Evolutionary conservation across 371 early-diverging fungal genomes (phyloP).

Genomic region (Dichotomocladium elegans): DNA sequence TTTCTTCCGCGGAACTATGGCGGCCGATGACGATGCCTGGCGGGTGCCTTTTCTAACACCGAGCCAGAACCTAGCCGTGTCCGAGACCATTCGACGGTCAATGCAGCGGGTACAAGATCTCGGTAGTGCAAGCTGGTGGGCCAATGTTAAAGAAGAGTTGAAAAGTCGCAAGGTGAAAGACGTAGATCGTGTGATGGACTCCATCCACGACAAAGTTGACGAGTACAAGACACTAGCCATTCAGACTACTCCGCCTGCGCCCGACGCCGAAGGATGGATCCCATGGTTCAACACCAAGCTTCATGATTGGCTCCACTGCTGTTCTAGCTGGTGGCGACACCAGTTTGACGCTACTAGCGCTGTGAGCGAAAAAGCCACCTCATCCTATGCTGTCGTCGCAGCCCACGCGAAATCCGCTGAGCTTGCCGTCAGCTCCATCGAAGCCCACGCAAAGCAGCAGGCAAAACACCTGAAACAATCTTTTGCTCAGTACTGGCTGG

Average conservation of each 20-base stretch:
- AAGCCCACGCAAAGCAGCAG: conserved; percentile 11
- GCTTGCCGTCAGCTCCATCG: conserved; percentile 15
- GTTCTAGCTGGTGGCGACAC: neutral
- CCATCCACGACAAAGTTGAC: conserved; percentile 26
- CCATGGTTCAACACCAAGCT: neutral
- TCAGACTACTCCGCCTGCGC: neutral
- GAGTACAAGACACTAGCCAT: conserved; percentile 30
- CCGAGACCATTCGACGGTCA: conserved; percentile 20
- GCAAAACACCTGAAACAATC: conserved; percentile 9
- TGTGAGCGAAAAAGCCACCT: neutral
- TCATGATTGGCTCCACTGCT: neutral
- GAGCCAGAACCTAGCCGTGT: conserved; percentile 17
- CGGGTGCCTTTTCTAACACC: conserved; percentile 25
- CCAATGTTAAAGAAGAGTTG: conserved; percentile 18
- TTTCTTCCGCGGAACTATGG: conserved; percentile 13
- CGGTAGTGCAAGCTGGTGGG: conserved; percentile 29
- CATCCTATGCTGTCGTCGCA: conserved; percentile 5
- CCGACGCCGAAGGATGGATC: conserved; percentile 4
- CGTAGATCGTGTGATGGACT: conserved; percentile 15
- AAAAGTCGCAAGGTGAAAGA: conserved; percentile 24
- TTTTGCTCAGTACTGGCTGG: conserved; percentile 34
- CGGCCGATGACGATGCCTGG: conserved; percentile 5
- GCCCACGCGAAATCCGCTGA: conserved; percentile 12
- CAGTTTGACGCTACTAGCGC: neutral
- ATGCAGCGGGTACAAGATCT: conserved; percentile 16